These are phyloP conservation scores for Cyphellophora europaea DNA, from an alignment of 2,329 filamentous ascomycete species.

Conservation along the genomic window DNA sequence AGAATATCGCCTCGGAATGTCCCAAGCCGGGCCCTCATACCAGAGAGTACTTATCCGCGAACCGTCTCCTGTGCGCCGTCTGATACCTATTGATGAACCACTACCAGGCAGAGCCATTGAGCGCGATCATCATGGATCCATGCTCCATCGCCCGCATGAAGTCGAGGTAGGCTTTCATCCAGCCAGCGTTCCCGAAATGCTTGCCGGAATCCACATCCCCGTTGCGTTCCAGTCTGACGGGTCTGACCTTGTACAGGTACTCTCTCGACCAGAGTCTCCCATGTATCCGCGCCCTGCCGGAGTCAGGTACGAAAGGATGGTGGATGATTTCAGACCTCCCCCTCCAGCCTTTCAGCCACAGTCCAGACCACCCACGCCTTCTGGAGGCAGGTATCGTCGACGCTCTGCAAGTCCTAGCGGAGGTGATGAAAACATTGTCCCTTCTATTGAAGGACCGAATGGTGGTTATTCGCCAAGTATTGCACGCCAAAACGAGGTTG, in stretches of 20 bases:
- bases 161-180: background rate
- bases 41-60: background rate
- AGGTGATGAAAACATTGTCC: conserved; percentile 13
- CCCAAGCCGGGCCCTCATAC: background rate
- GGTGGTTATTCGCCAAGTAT: conserved; percentile 9
- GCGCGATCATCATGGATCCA: background rate
- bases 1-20: conserved; percentile 13
- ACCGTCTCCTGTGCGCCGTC: background rate
- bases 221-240: too few relatives aligned
- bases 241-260: background rate
- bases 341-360: background rate
- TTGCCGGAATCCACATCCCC: too few relatives aligned
- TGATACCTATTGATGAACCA: conserved; percentile 2
- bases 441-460: conserved; percentile 16
- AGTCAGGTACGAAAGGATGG: background rate
- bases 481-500: background rate
- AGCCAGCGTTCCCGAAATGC: too few relatives aligned
- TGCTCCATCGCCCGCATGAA: background rate
- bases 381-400: conserved; percentile 1
- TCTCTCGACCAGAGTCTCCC: background rate
- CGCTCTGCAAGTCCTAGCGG: conserved; percentile 8
- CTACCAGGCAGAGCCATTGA: background rate
- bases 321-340: background rate
- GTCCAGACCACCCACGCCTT: background rate
- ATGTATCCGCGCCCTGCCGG: too few relatives aligned